phyloP scores from a whole-genome alignment of 78 protist species.

The Mastigamoeba balamuthi region DNA sequence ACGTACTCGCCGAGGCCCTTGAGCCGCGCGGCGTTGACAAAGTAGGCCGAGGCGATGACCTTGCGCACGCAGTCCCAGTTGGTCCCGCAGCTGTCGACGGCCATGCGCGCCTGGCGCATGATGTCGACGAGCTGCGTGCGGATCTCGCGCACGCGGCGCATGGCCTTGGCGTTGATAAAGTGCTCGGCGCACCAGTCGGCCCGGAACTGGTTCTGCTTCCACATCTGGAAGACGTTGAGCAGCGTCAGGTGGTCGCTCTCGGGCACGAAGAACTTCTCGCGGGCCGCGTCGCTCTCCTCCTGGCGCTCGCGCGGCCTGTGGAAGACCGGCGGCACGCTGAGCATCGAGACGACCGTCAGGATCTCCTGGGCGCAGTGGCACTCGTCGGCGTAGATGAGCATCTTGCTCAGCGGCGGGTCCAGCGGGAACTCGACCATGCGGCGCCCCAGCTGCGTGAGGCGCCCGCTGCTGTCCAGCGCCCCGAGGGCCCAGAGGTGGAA shows the following conservation, averaged over 20 bases:
- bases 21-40: conserved; percentile 73
- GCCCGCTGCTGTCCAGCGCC: conserved; percentile 88
- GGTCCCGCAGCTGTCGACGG: conserved; percentile 42
- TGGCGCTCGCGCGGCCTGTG: conserved; percentile 83
- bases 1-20: conserved; percentile 88
- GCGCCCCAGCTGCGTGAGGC: conserved; percentile 71
- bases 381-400: conserved; percentile 56
- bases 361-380: conserved; percentile 60
- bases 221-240: conserved; percentile 82
- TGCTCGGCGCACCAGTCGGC: conserved; percentile 81
- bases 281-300: conserved; percentile 68
- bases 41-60: conserved; percentile 80
- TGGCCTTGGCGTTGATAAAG: conserved; percentile 82
- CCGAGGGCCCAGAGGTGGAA: conserved; percentile 95
- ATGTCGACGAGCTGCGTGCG: conserved; percentile 90
- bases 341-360: conserved; percentile 76
- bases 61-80: conserved; percentile 84
- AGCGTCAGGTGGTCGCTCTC: conserved; percentile 95
- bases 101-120: conserved; percentile 42
- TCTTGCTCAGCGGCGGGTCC: conserved; percentile 92
- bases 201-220: conserved; percentile 51
- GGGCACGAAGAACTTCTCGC: conserved; percentile 88
- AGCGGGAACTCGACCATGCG: conserved; percentile 88
- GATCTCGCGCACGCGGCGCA: conserved; percentile 64
- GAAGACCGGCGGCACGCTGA: conserved; percentile 82